Evolutionary conservation across 2,329 filamentous ascomycete species (phyloP), one percentile per base, ranked within the genome.

Genomic region (Hansfordia pulvinata): DNA sequence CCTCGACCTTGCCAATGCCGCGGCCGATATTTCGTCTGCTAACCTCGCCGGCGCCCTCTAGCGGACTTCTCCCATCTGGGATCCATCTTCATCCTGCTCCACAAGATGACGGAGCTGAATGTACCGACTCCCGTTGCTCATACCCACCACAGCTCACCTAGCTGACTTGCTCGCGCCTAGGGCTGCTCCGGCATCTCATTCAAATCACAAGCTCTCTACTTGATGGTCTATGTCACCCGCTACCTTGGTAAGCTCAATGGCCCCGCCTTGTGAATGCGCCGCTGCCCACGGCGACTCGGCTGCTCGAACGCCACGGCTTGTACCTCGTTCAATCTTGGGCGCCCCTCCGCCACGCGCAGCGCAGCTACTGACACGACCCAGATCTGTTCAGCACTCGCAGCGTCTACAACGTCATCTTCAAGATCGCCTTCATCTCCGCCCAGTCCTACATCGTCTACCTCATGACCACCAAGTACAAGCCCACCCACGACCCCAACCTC

Each of bases 181-280:
- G 94, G 86, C 64, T 93, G 86, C 53, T 78, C 88, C 21, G 90
- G 90, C 43, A 88, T 98, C 56, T 98, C 90, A 10, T 96, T 98
- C 70, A 98, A 98, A 55, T 94, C 88, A 35, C 90, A 98, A 67
- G 83, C 77, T 26, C 69, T 98, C 30, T 98, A 98, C 58, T 64
- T 96, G 40, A 61, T 93, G 23, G 90, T 98, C 44, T 98, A 98
- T 56, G 52, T 92, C 22, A 93, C 86, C 35, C 74, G 90, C 48
- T 98, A 98, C 56, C 70, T 98, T 35, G 79, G 79, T 83, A 60
- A 30, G 53, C 29, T 11, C n/a, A n/a, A n/a, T n/a, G n/a, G n/a
- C n/a, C n/a, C 13, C 28, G 7, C 21, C 30, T 14, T n/a, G 12
- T n/a, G n/a, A n/a, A n/a, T n/a, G n/a, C n/a, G n/a, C n/a, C n/a